Conservation (phyloP, 1,139 yeast genomes). For the Kodamaea alishanica region DNA sequence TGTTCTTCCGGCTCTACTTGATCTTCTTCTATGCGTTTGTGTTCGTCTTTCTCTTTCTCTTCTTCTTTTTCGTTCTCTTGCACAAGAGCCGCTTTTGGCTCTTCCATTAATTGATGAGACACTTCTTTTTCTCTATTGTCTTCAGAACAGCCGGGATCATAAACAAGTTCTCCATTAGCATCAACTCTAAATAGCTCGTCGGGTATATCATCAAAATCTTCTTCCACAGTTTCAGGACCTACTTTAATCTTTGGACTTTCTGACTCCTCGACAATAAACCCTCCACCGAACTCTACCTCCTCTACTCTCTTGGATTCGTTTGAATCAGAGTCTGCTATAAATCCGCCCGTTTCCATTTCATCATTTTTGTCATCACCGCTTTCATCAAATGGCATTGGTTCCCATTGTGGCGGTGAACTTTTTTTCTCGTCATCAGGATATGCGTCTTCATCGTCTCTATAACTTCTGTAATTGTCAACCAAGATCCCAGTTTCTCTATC, state of each 20-base stretch:
- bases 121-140: not conserved
- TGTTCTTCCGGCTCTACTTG: conserved; percentile 1
- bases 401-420: not conserved
- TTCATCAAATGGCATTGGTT: not conserved
- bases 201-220: conserved; percentile 15
- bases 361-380: conserved; percentile 5
- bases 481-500: no score
- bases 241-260: no score
- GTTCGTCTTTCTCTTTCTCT: not conserved
- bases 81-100: not conserved
- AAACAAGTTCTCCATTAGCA: conserved; percentile 21
- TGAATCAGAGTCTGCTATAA: not conserved
- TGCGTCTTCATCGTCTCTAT: no score
- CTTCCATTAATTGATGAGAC: not conserved
- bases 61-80: conserved; percentile 1
- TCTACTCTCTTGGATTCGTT: not conserved
- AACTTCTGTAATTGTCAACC: no score
- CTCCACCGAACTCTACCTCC: conserved; percentile 3
- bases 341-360: conserved; percentile 6
- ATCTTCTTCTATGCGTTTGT: not conserved
- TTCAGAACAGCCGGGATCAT: conserved; percentile 14
- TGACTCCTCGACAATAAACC: conserved; percentile 2
- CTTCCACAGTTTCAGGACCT: conserved; percentile 2
- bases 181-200: conserved; percentile 15
- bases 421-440: not conserved